Percentiles rank a stretch among this genome's conserved stretches.
Evolutionary conservation across 495 filamentous ascomycete genomes (phyloP).

Genomic region (Entonaema liquescens): DNA sequence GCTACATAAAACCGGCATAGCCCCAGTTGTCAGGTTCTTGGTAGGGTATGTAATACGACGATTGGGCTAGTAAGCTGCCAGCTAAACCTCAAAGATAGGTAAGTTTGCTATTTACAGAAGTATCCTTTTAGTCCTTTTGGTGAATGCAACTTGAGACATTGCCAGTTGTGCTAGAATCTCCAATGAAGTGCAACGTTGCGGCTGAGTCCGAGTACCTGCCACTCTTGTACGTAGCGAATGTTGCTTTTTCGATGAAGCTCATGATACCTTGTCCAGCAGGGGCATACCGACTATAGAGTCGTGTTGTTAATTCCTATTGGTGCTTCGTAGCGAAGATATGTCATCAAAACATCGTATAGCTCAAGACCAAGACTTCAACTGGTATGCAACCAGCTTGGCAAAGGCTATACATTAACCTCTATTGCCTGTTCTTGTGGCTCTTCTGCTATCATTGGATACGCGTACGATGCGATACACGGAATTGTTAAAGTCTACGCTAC

Average conservation of each 20-base stretch:
- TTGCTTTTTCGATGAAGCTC: not conserved
- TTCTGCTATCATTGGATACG: not conserved
- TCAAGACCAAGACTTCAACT: not conserved
- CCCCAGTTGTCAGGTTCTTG: conserved; percentile 5
- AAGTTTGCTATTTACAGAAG: not conserved
- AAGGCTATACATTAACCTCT: not conserved
- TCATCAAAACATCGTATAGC: not conserved
- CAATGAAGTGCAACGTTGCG: not conserved
- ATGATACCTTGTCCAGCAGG: not conserved
- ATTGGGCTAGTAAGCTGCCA: not conserved
- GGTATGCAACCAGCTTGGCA: not conserved
- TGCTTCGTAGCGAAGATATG: not conserved
- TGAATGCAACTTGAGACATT: not conserved
- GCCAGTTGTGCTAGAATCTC: not conserved
- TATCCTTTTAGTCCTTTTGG: not conserved
- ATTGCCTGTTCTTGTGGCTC: not conserved
- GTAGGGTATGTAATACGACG: not conserved
- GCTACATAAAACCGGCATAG: conserved; percentile 14
- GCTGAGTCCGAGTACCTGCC: not conserved
- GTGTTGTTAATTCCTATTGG: not conserved
- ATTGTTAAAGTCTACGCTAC: not conserved
- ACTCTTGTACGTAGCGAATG: not conserved
- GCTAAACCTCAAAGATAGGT: too few relatives aligned
- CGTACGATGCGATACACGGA: not conserved
- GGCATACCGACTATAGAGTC: not conserved